Evolutionary conservation across 768 basidiomycete species (phyloP).

Genomic region (Hericium erinaceus): DNA sequence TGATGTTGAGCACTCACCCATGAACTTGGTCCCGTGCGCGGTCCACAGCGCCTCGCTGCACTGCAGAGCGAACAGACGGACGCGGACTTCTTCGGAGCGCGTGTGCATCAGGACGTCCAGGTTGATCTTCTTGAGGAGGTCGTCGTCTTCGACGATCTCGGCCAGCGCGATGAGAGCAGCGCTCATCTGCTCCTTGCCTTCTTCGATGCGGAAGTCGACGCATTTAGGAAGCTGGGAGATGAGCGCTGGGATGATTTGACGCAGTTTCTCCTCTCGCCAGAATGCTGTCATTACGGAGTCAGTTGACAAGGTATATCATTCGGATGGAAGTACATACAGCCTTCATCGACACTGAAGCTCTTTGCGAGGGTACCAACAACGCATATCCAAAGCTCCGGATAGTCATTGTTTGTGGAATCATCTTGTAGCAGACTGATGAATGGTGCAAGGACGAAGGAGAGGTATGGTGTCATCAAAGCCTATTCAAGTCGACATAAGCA

Average conservation of each 20-base stretch:
- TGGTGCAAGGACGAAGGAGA: conserved; percentile 64
- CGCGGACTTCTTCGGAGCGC: conserved; percentile 64
- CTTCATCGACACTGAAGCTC: conserved; percentile 71
- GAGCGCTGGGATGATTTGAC: conserved; percentile 48
- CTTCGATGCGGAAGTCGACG: conserved; percentile 11
- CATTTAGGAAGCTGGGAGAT: conserved; percentile 50
- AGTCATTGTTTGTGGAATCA: conserved; percentile 28
- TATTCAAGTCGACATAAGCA: conserved; percentile 19
- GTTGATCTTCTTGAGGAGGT: conserved; percentile 72
- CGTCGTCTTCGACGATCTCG: conserved; percentile 46
- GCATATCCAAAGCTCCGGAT: conserved; percentile 51
- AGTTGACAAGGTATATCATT: background rate
- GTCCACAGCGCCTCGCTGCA: conserved; percentile 73
- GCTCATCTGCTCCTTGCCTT: conserved; percentile 19
- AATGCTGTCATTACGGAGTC: conserved; percentile 42
- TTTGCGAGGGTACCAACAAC: conserved; percentile 55
- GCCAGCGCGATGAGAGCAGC: conserved; percentile 29
- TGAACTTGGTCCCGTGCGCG: conserved; percentile 61
- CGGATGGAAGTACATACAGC: conserved; percentile 38
- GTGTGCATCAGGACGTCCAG: conserved; percentile 81
- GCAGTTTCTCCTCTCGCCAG: conserved; percentile 81
- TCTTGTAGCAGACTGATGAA: conserved; percentile 52
- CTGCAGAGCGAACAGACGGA: conserved; percentile 62
- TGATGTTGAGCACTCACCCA: conserved; percentile 37
- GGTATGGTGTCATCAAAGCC: conserved; percentile 88